A percentile compares a stretch with the other conserved stretches of the same genome.
phyloP scores from a whole-genome alignment of 495 filamentous ascomycete species.

The Aspergillus avenaceus region DNA sequence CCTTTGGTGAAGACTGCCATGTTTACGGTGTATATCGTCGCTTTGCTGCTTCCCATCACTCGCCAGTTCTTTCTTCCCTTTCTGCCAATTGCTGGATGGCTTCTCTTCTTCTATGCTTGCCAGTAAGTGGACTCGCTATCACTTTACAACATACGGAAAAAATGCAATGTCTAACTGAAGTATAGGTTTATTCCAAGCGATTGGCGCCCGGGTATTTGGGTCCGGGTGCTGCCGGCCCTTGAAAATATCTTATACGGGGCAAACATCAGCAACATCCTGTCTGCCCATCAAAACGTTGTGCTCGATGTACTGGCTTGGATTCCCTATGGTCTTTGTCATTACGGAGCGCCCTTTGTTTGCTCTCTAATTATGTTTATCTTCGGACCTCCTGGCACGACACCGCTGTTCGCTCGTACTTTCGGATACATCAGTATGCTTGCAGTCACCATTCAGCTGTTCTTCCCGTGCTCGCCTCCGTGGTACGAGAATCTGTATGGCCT shows the following conservation, averaged over 20 bases:
- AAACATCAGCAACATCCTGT: constrained; percentile 92
- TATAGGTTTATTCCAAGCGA: constrained; percentile 77
- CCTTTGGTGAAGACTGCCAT: constrained; percentile 66
- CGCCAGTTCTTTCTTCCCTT: constrained; percentile 89
- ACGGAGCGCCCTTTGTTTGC: constrained; percentile 73
- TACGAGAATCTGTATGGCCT: constrained; percentile 89
- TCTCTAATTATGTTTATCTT: constrained; percentile 78
- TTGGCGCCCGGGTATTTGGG: constrained; percentile 88
- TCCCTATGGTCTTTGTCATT: constrained; percentile 87
- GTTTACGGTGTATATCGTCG: constrained; percentile 59
- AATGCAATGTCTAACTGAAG: constrained; percentile 15
- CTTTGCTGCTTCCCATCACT: constrained; percentile 81
- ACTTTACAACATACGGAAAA: neutral
- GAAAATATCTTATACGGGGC: constrained; percentile 96
- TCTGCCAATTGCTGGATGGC: constrained; percentile 75
- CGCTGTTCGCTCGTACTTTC: constrained; percentile 79
- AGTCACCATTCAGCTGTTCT: constrained; percentile 78
- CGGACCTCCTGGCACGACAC: constrained; percentile 76
- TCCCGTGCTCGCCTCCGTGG: constrained; percentile 94
- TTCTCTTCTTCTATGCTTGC: constrained; percentile 85
- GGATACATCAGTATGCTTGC: constrained; percentile 89
- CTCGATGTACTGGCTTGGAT: constrained; percentile 89
- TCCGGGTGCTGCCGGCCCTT: constrained; percentile 87
- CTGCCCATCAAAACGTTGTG: constrained; percentile 74
- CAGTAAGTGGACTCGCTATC: constrained; percentile 56